A percentile compares a stretch with the other conserved stretches of the same genome.
These are phyloP conservation scores for Aspergillus nidulans DNA, from an alignment of 495 filamentous ascomycete genomes.

Conservation along the genomic window DNA sequence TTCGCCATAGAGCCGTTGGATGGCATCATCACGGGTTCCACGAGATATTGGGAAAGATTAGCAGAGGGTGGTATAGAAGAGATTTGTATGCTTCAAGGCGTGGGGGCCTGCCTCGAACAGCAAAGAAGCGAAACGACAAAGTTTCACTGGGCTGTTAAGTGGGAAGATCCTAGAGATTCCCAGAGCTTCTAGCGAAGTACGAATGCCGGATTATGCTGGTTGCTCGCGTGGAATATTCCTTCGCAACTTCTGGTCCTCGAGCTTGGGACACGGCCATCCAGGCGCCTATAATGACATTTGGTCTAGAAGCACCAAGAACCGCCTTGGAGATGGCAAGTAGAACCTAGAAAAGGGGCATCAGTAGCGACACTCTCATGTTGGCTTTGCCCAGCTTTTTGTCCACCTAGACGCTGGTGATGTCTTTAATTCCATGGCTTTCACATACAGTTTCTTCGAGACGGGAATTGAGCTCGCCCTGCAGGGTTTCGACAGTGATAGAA, in stretches of 20 bases:
- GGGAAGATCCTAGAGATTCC: not conserved
- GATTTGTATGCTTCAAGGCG: not conserved
- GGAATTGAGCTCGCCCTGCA: not conserved
- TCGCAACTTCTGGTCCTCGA: not conserved
- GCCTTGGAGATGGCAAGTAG: not conserved
- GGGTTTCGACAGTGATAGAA: not conserved
- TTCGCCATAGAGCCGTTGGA: conserved; percentile 11
- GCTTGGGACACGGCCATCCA: not conserved
- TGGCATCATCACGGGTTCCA: conserved; percentile 1
- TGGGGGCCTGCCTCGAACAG: not conserved
- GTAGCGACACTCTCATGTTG: not conserved
- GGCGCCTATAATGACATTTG: not conserved
- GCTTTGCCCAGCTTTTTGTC: not conserved
- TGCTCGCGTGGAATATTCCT: not conserved
- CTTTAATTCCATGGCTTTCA: not conserved
- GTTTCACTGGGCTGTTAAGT: too few relatives aligned
- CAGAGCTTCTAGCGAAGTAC: not conserved
- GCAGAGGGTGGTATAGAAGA: not conserved
- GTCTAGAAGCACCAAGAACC: not conserved
- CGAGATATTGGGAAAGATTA: not conserved
- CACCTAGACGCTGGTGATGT: not conserved
- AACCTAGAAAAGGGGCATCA: not conserved
- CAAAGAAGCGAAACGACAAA: not conserved
- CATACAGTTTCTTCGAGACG: not conserved
- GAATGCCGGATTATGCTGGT: not conserved